Conservation (phyloP, 352 stramenopile species). For the Phytophthora europaea region DNA sequence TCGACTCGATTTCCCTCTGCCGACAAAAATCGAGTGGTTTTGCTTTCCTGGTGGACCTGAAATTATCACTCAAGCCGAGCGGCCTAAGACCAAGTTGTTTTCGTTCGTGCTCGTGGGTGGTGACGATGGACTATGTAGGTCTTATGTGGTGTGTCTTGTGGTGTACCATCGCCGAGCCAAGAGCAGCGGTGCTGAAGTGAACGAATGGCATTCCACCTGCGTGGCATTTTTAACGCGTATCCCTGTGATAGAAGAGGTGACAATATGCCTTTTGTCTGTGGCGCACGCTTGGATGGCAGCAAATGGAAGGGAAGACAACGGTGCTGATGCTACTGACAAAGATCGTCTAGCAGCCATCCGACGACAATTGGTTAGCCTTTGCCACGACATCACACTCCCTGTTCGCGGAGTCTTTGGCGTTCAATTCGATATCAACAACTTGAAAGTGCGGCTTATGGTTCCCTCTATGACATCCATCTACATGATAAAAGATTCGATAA, state of each 20-base stretch:
- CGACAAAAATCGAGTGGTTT: conserved; percentile 92
- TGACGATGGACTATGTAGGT: conserved; percentile 73
- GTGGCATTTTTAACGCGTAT: conserved; percentile 81
- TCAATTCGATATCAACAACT: conserved; percentile 50
- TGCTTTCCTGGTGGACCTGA: conserved; percentile 83
- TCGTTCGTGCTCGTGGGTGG: conserved; percentile 86
- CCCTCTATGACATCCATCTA: conserved; percentile 73
- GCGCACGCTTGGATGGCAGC: conserved; percentile 58
- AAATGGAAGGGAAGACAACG: conserved; percentile 10
- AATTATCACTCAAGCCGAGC: conserved; percentile 52
- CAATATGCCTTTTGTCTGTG: conserved; percentile 64
- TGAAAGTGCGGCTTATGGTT: conserved; percentile 55
- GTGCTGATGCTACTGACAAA: not conserved
- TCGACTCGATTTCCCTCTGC: conserved; percentile 68
- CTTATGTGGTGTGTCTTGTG: conserved; percentile 78
- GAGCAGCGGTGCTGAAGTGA: conserved; percentile 20
- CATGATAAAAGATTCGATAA: conserved; percentile 26
- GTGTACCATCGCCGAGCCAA: conserved; percentile 61
- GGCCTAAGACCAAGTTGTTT: conserved; percentile 70
- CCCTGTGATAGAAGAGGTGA: conserved; percentile 67
- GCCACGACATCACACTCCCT: conserved; percentile 63
- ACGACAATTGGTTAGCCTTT: conserved; percentile 60
- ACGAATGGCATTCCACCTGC: conserved; percentile 73
- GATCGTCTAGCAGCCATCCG: conserved; percentile 30
- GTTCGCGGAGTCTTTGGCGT: conserved; percentile 79